Evolutionary conservation across 345 rosid species (phyloP).

Genomic region (Carallia brachiata): DNA sequence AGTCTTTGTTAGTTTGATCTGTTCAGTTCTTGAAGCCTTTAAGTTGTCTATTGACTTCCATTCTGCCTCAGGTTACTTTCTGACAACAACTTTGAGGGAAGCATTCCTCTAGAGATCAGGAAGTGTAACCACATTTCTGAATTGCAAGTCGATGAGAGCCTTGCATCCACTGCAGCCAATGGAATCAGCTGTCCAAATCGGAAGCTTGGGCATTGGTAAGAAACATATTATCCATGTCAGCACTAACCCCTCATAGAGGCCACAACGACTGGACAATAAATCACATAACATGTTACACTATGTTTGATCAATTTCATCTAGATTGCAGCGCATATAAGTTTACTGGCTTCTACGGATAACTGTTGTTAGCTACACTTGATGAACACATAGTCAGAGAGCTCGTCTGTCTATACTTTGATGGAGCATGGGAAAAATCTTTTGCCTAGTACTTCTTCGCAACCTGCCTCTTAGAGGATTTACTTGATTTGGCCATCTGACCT

Average conservation of each 20-base stretch:
- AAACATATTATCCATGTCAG: not conserved
- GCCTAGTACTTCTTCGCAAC: not conserved
- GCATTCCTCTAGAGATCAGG: constrained; percentile 42
- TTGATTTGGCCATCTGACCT: not conserved
- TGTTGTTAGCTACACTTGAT: not conserved
- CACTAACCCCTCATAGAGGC: not conserved
- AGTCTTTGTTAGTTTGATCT: not conserved
- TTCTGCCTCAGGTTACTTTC: constrained; percentile 58
- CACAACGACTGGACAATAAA: not conserved
- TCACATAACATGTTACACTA: not conserved
- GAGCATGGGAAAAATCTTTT: not conserved
- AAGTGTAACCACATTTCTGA: constrained; percentile 52
- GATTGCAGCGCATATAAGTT: not conserved
- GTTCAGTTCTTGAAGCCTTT: not conserved
- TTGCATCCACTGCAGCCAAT: constrained; percentile 24
- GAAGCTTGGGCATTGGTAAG: constrained; percentile 73
- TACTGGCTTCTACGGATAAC: not conserved
- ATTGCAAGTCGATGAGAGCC: constrained; percentile 53
- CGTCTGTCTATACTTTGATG: not conserved
- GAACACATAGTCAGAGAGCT: not conserved
- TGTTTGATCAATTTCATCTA: not conserved
- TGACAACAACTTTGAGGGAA: constrained; percentile 63
- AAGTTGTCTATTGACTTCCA: constrained; percentile 12
- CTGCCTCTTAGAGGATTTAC: not conserved
- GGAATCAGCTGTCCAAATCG: constrained; percentile 41